Evolutionary conservation across 2,329 filamentous ascomycete genomes (phyloP).

Genomic region (Ilyonectria destructans): DNA sequence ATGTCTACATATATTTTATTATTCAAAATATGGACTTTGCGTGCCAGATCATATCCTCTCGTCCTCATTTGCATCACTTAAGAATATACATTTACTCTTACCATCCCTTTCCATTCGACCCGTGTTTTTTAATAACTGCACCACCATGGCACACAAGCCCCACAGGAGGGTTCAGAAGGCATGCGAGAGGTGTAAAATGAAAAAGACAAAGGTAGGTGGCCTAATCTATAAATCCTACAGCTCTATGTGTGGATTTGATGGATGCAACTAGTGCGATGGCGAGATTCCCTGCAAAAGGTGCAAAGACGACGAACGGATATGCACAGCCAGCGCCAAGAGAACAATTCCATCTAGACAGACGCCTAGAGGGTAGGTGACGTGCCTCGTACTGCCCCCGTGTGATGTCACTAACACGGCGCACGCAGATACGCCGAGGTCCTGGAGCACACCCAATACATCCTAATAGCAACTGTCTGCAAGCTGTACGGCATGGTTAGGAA

Average conservation of each 20-base stretch:
- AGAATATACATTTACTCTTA: no score
- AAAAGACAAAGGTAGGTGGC: slow-evolving; percentile 1
- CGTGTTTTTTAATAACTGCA: no score
- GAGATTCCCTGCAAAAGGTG: slow-evolving; percentile 73
- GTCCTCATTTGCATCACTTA: no score
- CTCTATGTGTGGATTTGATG: background rate
- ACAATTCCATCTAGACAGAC: slow-evolving; percentile 74
- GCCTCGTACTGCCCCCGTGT: background rate
- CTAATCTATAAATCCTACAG: background rate
- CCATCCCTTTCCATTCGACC: no score
- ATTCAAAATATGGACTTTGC: no score
- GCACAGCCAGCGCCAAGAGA: slow-evolving; percentile 70
- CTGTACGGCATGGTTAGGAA: slow-evolving; percentile 71
- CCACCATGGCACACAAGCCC: no score
- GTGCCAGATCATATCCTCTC: no score
- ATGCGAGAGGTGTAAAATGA: background rate
- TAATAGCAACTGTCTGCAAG: slow-evolving; percentile 72
- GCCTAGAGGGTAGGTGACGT: slow-evolving; percentile 56
- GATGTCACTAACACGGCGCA: background rate
- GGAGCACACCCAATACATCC: slow-evolving; percentile 71
- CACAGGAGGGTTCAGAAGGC: background rate
- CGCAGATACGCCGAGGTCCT: slow-evolving; percentile 70
- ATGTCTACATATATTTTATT: no score
- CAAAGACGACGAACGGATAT: slow-evolving; percentile 71
- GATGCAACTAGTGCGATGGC: slow-evolving; percentile 64